These are phyloP conservation scores for Favolaschia claudopus DNA, from an alignment of 768 basidiomycete species.

Conservation along the genomic window DNA sequence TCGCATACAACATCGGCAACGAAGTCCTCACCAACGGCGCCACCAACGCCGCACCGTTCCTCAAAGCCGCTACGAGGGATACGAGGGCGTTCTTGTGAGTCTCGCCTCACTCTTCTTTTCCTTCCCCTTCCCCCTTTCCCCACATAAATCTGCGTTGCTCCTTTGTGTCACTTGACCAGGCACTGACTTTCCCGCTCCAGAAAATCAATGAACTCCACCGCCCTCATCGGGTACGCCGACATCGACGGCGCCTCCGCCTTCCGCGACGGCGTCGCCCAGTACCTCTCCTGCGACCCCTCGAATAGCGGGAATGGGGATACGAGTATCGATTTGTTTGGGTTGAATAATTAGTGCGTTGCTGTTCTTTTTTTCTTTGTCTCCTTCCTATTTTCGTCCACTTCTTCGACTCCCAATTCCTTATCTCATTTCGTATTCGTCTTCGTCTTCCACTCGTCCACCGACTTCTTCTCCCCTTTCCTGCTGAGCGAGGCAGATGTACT, in stretches of 20 bases:
- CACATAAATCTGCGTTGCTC: no score
- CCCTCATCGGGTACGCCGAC: conserved; percentile 12
- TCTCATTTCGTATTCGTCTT: no score
- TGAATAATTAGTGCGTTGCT: conserved; percentile 18
- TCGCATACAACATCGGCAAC: conserved; percentile 91
- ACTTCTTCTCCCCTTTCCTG: no score
- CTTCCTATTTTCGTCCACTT: no score
- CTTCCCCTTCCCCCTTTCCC: no score
- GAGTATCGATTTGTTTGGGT: conserved; percentile 4
- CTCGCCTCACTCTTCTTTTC: no score
- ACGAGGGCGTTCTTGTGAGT: conserved; percentile 82
- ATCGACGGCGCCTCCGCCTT: conserved; percentile 12
- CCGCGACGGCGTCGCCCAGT: conserved; percentile 2
- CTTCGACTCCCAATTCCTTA: no score
- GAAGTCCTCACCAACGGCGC: conserved; percentile 67
- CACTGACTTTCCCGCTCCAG: no score
- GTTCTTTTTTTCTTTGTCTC: background rate
- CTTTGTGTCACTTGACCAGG: no score
- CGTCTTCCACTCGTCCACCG: no score
- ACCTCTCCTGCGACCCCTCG: conserved; percentile 13
- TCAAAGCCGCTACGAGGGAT: conserved; percentile 95
- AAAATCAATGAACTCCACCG: background rate
- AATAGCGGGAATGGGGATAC: background rate
- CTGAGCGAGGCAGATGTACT: no score
- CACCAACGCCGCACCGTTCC: conserved; percentile 74